Base-by-base conservation (phyloP, 2,329 filamentous ascomycete genomes). In the Aspergillus sp. region DNA sequence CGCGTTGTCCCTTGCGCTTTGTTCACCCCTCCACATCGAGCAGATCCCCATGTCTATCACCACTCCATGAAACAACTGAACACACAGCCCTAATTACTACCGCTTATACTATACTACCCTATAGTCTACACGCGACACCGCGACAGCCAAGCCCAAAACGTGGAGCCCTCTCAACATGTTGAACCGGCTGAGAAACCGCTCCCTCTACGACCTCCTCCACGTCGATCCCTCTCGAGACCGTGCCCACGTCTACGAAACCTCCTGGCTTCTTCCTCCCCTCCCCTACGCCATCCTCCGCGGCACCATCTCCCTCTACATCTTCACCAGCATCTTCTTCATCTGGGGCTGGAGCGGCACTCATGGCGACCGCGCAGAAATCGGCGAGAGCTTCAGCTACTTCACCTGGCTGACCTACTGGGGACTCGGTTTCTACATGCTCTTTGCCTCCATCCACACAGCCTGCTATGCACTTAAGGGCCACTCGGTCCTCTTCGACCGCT, bases 391-490 rank as follows among this genome's bases (percentile, higher is more conserved):
- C 80, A 91, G 88, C 68, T 96, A 86, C 81, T 96, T 96, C 80
- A 96, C 92, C 27, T 82, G 88, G 70, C 80, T 95, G 60, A 91
- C 89, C 8, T 95, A 89, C 82, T 95, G 90, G 90, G 90, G 90
- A 2, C 78, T 94, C 38, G 87, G 85, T 23, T 94, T 93, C 78
- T 96, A 96, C 81, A 88, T 89, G 73, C 81, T 87, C 59, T 79
- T 88, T 69, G 82, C 89, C 1, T 82, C 88, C 17, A 63, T 86
- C 17, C 91, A 96, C 79, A 92, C 90, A 5, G 78, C 86, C 55
- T 83, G 82, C 51, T 95, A 94, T 77, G 83, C 84, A 11, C 75
- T 78, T 44, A 78, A 77, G 27, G 82, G 84, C 48, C 71, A 73
- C 3, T 78, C 86, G 0, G 76, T 79, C 39, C 80, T 90, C 5